Conservation (phyloP, 768 basidiomycete species). For the Phlebiopsis flavidoalba region DNA sequence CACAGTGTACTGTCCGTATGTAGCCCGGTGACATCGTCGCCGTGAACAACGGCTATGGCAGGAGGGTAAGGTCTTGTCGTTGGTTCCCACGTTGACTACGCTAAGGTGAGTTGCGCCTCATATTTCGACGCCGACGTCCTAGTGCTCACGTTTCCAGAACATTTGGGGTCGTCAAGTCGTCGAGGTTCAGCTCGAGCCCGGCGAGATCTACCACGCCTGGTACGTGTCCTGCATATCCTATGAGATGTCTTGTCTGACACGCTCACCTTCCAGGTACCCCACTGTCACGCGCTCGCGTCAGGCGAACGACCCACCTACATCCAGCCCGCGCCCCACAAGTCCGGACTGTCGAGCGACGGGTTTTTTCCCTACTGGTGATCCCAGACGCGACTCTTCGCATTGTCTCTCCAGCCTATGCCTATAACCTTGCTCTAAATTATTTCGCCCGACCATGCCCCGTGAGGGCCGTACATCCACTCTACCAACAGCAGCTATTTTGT, state of each 20-base stretch:
- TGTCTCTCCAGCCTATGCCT: not conserved
- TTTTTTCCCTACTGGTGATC: conserved; percentile 76
- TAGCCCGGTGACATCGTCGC: conserved; percentile 81
- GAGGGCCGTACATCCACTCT: not conserved
- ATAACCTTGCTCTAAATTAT: not conserved
- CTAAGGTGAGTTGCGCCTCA: conserved; percentile 43
- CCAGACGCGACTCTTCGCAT: not conserved
- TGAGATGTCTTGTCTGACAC: not conserved
- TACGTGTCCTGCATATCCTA: conserved; percentile 20
- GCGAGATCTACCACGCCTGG: conserved; percentile 67
- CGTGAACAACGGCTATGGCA: conserved; percentile 63
- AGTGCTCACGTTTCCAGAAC: too few species aligned
- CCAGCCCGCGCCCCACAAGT: conserved; percentile 35
- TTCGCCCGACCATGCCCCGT: not conserved
- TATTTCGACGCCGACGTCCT: not conserved
- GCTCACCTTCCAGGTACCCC: conserved; percentile 50
- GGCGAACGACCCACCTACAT: conserved; percentile 64
- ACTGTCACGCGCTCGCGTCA: conserved; percentile 72
- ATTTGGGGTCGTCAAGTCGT: conserved; percentile 83
- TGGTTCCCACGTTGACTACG: conserved; percentile 65
- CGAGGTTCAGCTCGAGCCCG: conserved; percentile 73
- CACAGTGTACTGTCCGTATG: too few species aligned
- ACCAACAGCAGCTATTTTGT: not conserved
- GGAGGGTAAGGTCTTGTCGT: conserved; percentile 78
- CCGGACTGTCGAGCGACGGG: conserved; percentile 65